Evolutionary conservation across 139 green algal species (phyloP).

Genomic region (Mesostigma viride): DNA sequence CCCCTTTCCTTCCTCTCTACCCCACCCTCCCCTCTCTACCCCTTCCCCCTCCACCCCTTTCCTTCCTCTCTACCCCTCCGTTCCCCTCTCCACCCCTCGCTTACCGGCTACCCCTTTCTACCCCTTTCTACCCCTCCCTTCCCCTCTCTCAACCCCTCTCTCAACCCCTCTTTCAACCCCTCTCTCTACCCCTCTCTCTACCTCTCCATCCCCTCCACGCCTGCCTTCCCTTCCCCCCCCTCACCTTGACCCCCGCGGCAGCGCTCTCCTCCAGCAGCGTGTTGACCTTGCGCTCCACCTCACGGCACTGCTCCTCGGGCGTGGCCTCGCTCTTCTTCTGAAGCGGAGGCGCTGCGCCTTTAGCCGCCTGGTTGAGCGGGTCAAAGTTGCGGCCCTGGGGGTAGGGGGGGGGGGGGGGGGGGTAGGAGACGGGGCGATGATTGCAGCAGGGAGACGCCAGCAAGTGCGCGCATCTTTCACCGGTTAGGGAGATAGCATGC

Average conservation of each 20-base stretch:
- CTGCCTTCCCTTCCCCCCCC: neutral
- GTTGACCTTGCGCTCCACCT: slow-evolving; percentile 64
- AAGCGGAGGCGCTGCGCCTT: slow-evolving; percentile 24
- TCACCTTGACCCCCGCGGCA: neutral
- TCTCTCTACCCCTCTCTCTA: neutral
- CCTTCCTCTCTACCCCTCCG: too few relatives aligned
- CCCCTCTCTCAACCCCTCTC: too few relatives aligned
- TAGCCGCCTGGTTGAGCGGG: slow-evolving; percentile 38
- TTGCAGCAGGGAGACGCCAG: too few relatives aligned
- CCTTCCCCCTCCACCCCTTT: too few relatives aligned
- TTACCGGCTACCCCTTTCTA: neutral
- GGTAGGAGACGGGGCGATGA: too few relatives aligned
- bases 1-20: neutral
- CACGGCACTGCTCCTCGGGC: slow-evolving; percentile 44
- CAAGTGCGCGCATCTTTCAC: neutral
- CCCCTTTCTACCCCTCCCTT: too few relatives aligned
- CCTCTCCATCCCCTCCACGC: neutral
- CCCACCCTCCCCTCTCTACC: too few relatives aligned
- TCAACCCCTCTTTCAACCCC: too few relatives aligned
- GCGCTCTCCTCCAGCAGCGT: slow-evolving; percentile 57
- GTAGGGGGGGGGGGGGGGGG: neutral
- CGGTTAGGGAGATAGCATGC: neutral
- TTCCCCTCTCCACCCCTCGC: too few relatives aligned
- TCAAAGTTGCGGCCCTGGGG: slow-evolving; percentile 37
- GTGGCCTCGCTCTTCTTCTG: slow-evolving; percentile 36